phyloP scores from a whole-genome alignment of 2,329 filamentous ascomycete genomes.

The Paraphaeosphaeria minitans region DNA sequence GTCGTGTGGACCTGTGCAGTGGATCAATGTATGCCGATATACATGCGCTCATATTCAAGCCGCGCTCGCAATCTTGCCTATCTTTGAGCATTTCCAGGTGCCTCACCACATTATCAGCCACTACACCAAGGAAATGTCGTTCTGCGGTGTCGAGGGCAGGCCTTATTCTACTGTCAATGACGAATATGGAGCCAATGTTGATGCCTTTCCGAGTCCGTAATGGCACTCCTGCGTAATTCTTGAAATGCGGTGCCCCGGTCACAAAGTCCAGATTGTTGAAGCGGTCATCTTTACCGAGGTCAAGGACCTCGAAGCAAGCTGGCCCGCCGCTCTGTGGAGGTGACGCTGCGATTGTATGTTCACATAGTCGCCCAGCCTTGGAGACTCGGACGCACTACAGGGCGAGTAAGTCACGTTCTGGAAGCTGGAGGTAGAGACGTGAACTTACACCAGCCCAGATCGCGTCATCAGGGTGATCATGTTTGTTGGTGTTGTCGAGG shows the following conservation, averaged over 20 bases:
- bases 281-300: constrained; percentile 39
- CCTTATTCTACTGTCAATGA: constrained; percentile 32
- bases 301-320: constrained; percentile 48
- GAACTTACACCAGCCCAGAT: constrained; percentile 41
- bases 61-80: constrained; percentile 36
- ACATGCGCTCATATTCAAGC: constrained; percentile 25
- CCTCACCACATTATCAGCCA: constrained; percentile 39
- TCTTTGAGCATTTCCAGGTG: constrained; percentile 44
- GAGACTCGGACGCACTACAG: constrained; percentile 37
- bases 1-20: constrained; percentile 28
- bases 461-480: constrained; percentile 40
- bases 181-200: constrained; percentile 41
- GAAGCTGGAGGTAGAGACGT: constrained; percentile 4
- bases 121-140: constrained; percentile 29
- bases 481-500: constrained; percentile 41
- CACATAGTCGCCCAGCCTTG: constrained; percentile 42
- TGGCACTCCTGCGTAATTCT: constrained; percentile 43
- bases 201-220: constrained; percentile 38
- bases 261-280: constrained; percentile 41
- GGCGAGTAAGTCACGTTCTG: background rate
- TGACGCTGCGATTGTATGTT: constrained; percentile 32
- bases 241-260: constrained; percentile 29
- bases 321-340: constrained; percentile 32
- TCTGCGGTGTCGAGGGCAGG: constrained; percentile 20
- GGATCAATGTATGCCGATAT: constrained; percentile 22